These are phyloP conservation scores for Paramecium biaurelia DNA, from an alignment of 73 alveolate genomes.

Conservation along the genomic window DNA sequence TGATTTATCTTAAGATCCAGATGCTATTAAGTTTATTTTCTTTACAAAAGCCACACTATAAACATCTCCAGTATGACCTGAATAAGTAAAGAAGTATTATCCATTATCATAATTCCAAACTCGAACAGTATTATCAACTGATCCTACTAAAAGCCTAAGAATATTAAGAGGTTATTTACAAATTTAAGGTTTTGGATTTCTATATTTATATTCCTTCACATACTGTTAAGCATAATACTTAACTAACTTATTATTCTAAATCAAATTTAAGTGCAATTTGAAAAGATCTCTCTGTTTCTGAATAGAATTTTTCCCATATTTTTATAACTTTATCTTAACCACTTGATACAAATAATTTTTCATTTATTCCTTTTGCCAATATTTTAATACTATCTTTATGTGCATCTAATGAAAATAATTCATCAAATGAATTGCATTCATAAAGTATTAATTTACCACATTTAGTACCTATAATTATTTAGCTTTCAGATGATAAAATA, in stretches of 20 bases:
- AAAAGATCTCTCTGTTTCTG: neutral
- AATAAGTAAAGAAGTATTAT: conserved; percentile 9
- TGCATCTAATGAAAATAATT: neutral
- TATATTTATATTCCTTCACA: neutral
- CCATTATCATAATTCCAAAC: conserved; percentile 7
- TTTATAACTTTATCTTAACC: neutral
- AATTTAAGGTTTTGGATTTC: neutral
- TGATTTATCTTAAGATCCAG: conserved; percentile 24
- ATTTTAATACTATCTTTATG: conserved; percentile 16
- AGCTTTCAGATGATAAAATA: neutral
- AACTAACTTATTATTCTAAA: neutral
- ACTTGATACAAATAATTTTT: neutral
- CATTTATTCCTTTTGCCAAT: neutral
- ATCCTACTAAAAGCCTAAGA: neutral
- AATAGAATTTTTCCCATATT: neutral
- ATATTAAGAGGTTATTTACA: neutral
- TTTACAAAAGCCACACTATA: neutral
- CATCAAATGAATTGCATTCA: conserved; percentile 4
- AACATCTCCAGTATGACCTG: conserved; percentile 44
- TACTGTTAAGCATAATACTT: neutral
- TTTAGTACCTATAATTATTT: neutral
- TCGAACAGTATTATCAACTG: conserved; percentile 1
- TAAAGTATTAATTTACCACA: neutral
- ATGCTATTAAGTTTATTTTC: neutral
- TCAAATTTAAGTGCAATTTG: neutral